These are phyloP conservation scores for Lentinula detonsa DNA, from an alignment of 768 basidiomycete genomes.

Conservation along the genomic window DNA sequence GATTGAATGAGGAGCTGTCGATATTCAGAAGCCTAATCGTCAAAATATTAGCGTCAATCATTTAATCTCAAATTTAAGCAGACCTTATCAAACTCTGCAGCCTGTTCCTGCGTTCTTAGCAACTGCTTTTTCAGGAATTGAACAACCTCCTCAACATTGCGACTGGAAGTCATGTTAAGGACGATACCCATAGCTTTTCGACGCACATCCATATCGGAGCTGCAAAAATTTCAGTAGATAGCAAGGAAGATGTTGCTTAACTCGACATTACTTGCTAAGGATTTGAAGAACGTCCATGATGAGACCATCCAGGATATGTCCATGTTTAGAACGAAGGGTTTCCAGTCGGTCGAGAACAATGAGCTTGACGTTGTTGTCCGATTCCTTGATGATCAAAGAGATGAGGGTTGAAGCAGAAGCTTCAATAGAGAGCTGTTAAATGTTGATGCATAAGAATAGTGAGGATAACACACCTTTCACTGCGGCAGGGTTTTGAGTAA, in stretches of 20 bases:
- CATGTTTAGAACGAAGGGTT: conserved; percentile 74
- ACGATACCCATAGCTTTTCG: conserved; percentile 88
- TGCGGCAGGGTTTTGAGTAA: conserved; percentile 94
- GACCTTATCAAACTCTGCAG: conserved; percentile 86
- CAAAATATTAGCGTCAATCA: not conserved
- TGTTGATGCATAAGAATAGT: not conserved
- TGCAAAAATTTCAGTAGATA: conserved; percentile 19
- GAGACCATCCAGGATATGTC: conserved; percentile 80
- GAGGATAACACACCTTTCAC: conserved; percentile 65
- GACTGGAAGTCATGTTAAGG: conserved; percentile 85
- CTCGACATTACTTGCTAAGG: conserved; percentile 56
- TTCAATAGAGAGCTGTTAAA: conserved; percentile 21
- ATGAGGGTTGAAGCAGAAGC: conserved; percentile 89
- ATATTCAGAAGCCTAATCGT: conserved; percentile 78
- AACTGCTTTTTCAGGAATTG: conserved; percentile 96
- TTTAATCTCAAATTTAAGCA: not conserved
- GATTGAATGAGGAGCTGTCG: conserved; percentile 95
- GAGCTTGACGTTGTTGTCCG: conserved; percentile 98
- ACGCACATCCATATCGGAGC: conserved; percentile 94
- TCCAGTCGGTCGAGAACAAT: conserved; percentile 94
- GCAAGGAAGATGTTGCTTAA: not conserved
- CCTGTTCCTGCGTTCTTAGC: conserved; percentile 76
- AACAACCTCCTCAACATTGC: conserved; percentile 96
- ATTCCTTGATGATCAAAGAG: conserved; percentile 87
- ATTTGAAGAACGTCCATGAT: conserved; percentile 96